phyloP scores from a whole-genome alignment of 2,329 filamentous ascomycete genomes.

The Thermothelomyces thermophilus region DNA sequence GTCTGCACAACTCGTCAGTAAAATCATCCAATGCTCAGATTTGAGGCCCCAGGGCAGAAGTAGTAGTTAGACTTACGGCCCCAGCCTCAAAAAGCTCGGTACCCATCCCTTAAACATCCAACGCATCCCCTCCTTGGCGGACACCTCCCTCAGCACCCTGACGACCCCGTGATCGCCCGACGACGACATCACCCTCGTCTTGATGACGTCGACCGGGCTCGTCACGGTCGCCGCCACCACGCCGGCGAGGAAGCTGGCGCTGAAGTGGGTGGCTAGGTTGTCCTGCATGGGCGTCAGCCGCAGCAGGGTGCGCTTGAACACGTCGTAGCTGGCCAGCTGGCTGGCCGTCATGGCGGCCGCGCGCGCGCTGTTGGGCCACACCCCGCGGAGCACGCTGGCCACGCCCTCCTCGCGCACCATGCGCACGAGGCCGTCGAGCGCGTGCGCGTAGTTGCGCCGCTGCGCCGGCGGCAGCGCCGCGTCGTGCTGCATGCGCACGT shows the following conservation, averaged over 20 bases:
- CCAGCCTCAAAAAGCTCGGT: slow-evolving; percentile 62
- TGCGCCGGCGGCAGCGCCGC: slow-evolving; percentile 66
- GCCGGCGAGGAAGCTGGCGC: slow-evolving; percentile 69
- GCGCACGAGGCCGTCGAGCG: slow-evolving; percentile 74
- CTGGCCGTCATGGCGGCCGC: slow-evolving; percentile 83
- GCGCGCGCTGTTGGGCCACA: slow-evolving; percentile 73
- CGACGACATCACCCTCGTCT: slow-evolving; percentile 79
- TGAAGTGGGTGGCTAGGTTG: slow-evolving; percentile 69
- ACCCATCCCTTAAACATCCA: slow-evolving; percentile 94
- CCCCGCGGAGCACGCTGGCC: slow-evolving; percentile 71
- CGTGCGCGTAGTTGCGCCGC: slow-evolving; percentile 83
- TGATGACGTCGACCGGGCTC: slow-evolving; percentile 81
- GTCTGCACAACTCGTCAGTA: slow-evolving; percentile 36
- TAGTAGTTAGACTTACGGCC: slow-evolving; percentile 44
- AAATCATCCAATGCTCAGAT: background rate
- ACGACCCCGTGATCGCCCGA: slow-evolving; percentile 42
- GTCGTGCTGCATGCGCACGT: slow-evolving; percentile 97
- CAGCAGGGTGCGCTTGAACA: slow-evolving; percentile 67
- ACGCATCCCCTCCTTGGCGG: slow-evolving; percentile 60
- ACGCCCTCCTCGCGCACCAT: slow-evolving; percentile 85
- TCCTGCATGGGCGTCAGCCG: slow-evolving; percentile 61
- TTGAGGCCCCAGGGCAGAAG: background rate
- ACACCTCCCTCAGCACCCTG: slow-evolving; percentile 59
- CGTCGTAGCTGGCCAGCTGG: slow-evolving; percentile 79
- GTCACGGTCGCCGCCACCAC: slow-evolving; percentile 80